Evolutionary conservation across 2,329 filamentous ascomycete species (phyloP), one percentile per base, ranked within the genome.

Genomic region (Trichophaea hybrida): DNA sequence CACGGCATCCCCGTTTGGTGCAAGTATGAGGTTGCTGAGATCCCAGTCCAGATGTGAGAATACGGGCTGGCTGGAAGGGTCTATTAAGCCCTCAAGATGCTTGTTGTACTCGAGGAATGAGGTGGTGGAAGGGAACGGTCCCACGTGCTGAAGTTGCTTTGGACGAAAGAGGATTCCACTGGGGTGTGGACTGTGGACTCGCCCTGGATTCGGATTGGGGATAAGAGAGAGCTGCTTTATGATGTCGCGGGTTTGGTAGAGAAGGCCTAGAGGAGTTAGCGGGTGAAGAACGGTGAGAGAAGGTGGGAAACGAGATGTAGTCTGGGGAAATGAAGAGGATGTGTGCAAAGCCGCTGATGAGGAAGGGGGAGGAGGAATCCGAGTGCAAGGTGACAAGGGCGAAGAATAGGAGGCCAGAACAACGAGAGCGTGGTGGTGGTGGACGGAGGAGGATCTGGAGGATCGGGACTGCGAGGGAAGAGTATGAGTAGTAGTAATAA

Each of bases 1-100:
- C 17, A 58, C 48, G 13, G 32, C 12, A 43, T 58, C 56, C 15
- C 31, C 17, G 38, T 58, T 58, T 6, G 46, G 46, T n/a, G 17
- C 34, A 24, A 58, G 24, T 15, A 58, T 52, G 35, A 58, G 54
- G 48, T 58, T 58, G 17, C 46, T 40, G 48, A 54, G 46, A 15
- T 37, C 15, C 56, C 56, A 58, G 32, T 58, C 56, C 46, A 58
- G 24, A 32, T 58, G 56, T 12, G 46, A 35, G 32, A 58, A 58
- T 32, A 58, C 56, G 6, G 56, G 56, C 31, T 6, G 37, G 33
- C 46, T 54, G 5, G 24, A 13, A 2, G 56, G 46, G 33, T 53
- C 13, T 38, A 58, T 54, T 31, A 55, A 24, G 7, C 33, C 31
- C 5, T 34, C 13, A 31, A 44, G 33, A 32, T 34, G 15, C n/a